Evolutionary conservation across 257 asterid genomes (phyloP).

Genomic region (Solanum etuberosum): DNA sequence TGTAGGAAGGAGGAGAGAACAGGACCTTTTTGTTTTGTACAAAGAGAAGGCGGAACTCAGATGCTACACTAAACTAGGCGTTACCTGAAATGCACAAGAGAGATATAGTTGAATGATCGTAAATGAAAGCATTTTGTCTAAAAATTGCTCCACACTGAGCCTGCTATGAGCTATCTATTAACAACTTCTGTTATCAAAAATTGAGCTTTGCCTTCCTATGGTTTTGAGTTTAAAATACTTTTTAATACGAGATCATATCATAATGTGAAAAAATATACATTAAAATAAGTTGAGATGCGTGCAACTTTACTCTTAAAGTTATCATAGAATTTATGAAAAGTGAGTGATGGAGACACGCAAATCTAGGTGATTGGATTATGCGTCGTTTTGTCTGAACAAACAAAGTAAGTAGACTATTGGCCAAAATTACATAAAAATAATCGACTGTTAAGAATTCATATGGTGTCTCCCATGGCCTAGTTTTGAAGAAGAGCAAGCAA

Average conservation of each 20-base stretch:
- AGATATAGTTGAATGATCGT: too few species aligned
- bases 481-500: too few species aligned
- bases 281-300: too few species aligned
- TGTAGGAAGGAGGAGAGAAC: neutral
- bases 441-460: too few species aligned
- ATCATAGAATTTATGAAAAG: too few species aligned
- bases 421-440: too few species aligned
- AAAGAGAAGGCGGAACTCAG: neutral
- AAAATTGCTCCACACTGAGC: neutral
- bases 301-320: rapidly evolving
- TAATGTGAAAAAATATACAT: too few species aligned
- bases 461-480: too few species aligned
- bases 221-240: neutral
- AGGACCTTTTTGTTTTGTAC: neutral
- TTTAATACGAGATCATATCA: too few species aligned
- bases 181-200: neutral
- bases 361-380: neutral
- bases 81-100: too few species aligned
- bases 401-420: too few species aligned
- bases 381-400: too few species aligned
- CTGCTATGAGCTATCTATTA: neutral
- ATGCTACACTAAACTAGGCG: neutral
- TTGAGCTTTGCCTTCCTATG: neutral
- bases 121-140: neutral
- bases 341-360: neutral